A percentile compares a stretch with the other conserved stretches of the same genome.
Conservation (phyloP, 176 grass and related monocot species). For the Phoenix dactylifera region DNA sequence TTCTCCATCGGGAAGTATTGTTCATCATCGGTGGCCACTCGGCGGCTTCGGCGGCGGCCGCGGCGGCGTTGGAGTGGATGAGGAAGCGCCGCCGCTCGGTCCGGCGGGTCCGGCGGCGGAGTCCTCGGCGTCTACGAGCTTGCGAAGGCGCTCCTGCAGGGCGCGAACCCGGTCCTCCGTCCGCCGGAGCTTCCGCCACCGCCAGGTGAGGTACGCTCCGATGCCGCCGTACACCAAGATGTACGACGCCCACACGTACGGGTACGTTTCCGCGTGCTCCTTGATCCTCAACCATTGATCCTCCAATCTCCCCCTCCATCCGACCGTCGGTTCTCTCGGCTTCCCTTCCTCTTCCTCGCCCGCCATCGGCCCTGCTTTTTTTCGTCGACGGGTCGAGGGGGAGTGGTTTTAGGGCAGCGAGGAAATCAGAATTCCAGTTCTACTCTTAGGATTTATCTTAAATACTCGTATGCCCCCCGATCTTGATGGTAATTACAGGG, state of each 20-base stretch:
- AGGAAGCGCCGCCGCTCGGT: no score
- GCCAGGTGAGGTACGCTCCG: constrained; percentile 53
- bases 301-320: constrained; percentile 35
- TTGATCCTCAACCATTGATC: constrained; percentile 63
- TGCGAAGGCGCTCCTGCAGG: constrained; percentile 61
- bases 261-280: constrained; percentile 94
- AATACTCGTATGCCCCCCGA: no score
- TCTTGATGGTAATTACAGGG: no score
- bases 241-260: constrained; percentile 93
- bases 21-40: no score
- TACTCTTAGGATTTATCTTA: no score
- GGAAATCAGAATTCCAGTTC: no score
- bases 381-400: no score
- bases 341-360: neutral
- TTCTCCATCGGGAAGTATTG: no score
- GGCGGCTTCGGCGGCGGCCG: no score
- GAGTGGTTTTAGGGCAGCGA: no score
- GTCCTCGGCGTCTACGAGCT: constrained; percentile 55
- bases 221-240: constrained; percentile 90
- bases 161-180: constrained; percentile 73
- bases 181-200: constrained; percentile 78
- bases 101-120: neutral
- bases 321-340: neutral
- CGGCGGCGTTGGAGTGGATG: neutral
- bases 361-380: neutral